Evolutionary conservation across 2,329 filamentous ascomycete species (phyloP), one percentile per base, ranked within the genome.

Genomic region (Phialophora chinensis): DNA sequence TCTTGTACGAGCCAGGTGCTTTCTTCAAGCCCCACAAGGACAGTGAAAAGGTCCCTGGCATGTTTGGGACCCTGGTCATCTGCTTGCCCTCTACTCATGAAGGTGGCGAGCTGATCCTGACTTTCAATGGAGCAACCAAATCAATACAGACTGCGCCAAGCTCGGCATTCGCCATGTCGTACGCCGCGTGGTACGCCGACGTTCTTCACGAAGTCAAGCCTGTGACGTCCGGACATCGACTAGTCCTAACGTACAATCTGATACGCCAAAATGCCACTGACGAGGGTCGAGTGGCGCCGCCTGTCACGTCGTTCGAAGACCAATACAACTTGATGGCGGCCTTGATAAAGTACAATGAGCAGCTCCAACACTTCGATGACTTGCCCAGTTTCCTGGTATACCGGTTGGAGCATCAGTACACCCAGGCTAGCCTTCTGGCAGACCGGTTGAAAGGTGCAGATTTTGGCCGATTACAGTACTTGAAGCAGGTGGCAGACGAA

Each of bases 201-300:
- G 83, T 86, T 0, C 77, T 75, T 1, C 83, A 86, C 69, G 80
- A 87, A 72, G 77, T 85, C n/a, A 75, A 79, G 17, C 79, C 80
- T 1, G 77, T 87, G 2, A 77, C 69, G 0, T 79, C 78, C 0
- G 85, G 85, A 2, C 80, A 82, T 70, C 81, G 83, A 2, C 78
- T 82, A 62, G 83, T 85, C 10, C 69, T 87, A 11, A 84, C 80
- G 0, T 88, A 85, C 74, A 86, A 86, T 70, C 78, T 87, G 4
- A 71, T 83, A 20, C 35, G 55, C 33, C 23, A 17, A 74, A 79
- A 25, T 23, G 38, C n/a, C n/a, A 17, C 11, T 10, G 6, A 25
- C 10, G 10, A 60, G n/a, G 52, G 42, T 8, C 25, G 4, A 7
- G 33, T 25, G 27, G 27, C 27, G 23, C 29, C 20, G 38, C 47